Conservation (phyloP, 257 asterid genomes). For the Jasminum sambac region DNA sequence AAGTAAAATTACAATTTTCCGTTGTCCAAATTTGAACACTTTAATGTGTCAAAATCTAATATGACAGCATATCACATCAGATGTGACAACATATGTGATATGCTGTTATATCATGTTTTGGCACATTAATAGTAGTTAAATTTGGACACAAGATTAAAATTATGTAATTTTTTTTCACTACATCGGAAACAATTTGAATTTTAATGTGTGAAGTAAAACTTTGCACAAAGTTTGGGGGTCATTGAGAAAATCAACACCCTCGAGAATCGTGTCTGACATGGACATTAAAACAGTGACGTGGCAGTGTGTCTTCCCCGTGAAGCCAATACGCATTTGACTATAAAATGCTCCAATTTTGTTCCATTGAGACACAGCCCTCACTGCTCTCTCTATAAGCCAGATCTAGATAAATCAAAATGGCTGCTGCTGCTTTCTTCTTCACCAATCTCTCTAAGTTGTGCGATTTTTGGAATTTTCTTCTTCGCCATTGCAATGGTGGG, state of each 20-base stretch:
- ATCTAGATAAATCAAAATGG: neutral
- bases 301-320: slow-evolving; percentile 45
- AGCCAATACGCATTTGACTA: slow-evolving; percentile 46
- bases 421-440: neutral
- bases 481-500: slow-evolving; percentile 33
- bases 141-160: no score
- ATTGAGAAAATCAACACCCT: slow-evolving; percentile 20
- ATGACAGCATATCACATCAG: no score
- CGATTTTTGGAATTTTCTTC: neutral
- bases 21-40: no score
- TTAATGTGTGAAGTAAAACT: neutral
- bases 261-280: slow-evolving; percentile 41
- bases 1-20: no score
- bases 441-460: slow-evolving; percentile 22
- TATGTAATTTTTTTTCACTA: no score
- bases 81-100: no score
- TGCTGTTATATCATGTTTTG: no score
- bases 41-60: no score
- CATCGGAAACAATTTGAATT: neutral
- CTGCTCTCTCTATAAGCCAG: neutral
- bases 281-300: slow-evolving; percentile 33
- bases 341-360: slow-evolving; percentile 31
- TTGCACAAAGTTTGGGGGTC: neutral
- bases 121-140: no score
- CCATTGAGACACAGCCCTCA: neutral